Percentiles rank a stretch among this genome's conserved stretches.
Conservation (phyloP, 2,329 filamentous ascomycete genomes). For the Colletotrichum musicola region DNA sequence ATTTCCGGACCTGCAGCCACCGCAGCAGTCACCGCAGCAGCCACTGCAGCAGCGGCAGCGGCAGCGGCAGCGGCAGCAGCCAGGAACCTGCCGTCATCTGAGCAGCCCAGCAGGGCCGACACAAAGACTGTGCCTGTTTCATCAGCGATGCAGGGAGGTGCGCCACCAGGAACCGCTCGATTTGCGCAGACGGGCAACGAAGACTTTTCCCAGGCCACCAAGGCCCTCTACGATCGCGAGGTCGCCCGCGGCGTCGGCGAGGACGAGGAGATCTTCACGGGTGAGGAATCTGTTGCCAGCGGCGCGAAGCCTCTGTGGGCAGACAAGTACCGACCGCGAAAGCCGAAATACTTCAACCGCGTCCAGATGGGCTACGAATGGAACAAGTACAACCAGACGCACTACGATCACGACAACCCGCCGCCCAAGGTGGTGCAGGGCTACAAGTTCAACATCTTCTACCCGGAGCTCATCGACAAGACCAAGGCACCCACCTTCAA, state of each 20-base stretch:
- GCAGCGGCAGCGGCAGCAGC: not conserved
- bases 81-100: constrained; percentile 35
- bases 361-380: constrained; percentile 99
- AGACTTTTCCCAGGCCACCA: constrained; percentile 88
- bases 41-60: not conserved
- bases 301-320: constrained; percentile 80
- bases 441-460: constrained; percentile 99
- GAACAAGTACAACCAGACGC: constrained; percentile 99
- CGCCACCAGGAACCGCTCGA: constrained; percentile 70
- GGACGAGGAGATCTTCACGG: constrained; percentile 95
- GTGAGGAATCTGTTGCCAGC: constrained; percentile 82
- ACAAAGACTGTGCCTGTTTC: constrained; percentile 39
- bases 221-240: constrained; percentile 91
- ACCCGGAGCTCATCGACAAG: constrained; percentile 96
- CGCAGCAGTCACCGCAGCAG: not conserved
- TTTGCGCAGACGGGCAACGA: constrained; percentile 79
- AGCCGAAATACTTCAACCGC: constrained; percentile 96
- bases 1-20: constrained; percentile 45
- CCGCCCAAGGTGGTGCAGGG: constrained; percentile 98
- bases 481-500: constrained; percentile 94
- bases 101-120: constrained; percentile 42
- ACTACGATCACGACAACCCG: constrained; percentile 98
- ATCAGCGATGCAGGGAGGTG: constrained; percentile 42
- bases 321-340: constrained; percentile 87
- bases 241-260: constrained; percentile 91